A percentile compares a stretch with the other conserved stretches of the same genome.
These are phyloP conservation scores for Suillus clintonianus DNA, from an alignment of 768 basidiomycete genomes.

Conservation along the genomic window DNA sequence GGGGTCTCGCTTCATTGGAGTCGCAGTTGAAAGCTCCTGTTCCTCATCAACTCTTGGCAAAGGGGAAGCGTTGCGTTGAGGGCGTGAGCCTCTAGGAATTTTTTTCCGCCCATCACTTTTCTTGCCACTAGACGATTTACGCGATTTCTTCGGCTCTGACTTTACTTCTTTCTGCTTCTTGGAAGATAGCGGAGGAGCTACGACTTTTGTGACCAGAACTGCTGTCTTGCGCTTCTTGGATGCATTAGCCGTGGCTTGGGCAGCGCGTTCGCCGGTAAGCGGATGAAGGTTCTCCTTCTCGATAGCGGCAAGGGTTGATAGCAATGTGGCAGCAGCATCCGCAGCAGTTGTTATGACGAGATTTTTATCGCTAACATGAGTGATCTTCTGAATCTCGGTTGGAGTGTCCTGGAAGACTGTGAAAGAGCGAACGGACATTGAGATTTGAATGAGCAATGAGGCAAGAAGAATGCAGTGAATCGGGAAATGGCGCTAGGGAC, in stretches of 20 bases:
- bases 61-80: slow-evolving; percentile 54
- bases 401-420: slow-evolving; percentile 65
- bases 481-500: slow-evolving; percentile 5
- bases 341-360: slow-evolving; percentile 19
- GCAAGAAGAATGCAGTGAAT: slow-evolving; percentile 5
- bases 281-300: slow-evolving; percentile 86
- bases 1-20: slow-evolving; percentile 26
- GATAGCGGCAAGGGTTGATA: slow-evolving; percentile 38
- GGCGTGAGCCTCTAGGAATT: slow-evolving; percentile 30
- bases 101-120: slow-evolving; percentile 41
- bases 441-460: slow-evolving; percentile 12
- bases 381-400: slow-evolving; percentile 35
- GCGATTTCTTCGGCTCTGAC: slow-evolving; percentile 56
- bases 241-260: slow-evolving; percentile 33
- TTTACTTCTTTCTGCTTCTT: slow-evolving; percentile 49
- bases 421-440: slow-evolving; percentile 60
- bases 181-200: slow-evolving; percentile 28
- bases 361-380: slow-evolving; percentile 23
- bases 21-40: slow-evolving; percentile 23
- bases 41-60: slow-evolving; percentile 65
- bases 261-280: slow-evolving; percentile 64
- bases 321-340: slow-evolving; percentile 32
- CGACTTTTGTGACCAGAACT: slow-evolving; percentile 56
- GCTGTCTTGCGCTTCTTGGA: slow-evolving; percentile 68
- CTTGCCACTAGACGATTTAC: slow-evolving; percentile 41